Evolutionary conservation across 768 basidiomycete species (phyloP), one percentile per base, ranked within the genome.

Genomic region (Hortiboletus campestris): DNA sequence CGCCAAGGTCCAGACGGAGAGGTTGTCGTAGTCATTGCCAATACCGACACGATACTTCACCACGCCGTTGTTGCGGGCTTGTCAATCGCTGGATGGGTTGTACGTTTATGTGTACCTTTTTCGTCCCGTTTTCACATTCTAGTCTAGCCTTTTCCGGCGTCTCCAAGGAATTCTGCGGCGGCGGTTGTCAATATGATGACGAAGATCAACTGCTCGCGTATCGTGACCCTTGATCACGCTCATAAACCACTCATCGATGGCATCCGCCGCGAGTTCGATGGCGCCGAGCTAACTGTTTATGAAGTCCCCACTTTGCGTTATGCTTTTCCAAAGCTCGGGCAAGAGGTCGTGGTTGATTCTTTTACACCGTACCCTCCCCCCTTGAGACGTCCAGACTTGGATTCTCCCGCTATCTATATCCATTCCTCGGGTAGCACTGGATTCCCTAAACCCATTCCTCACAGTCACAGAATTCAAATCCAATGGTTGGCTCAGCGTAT

Each of bases 401-500:
- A 78, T 53, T 60, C 71, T 2, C 73, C 76, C 16, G 75, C 74
- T 0, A 50, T 79, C 16, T 77, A 80, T n/a, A 58, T 81, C 49
- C 80, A 81, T 56, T 78, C 79, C 0, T 80, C 77, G 4, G 80
- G 80, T 13, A 80, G 79, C 6, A 79, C 78, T 3, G 80, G 78
- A n/a, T 67, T 78, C 36, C 80, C 80, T 1, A 81, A 81, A 61
- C 72, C 78, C 2, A 75, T 81, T 29, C 57, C 69, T 3, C 68
- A 76, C 40, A 75, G 66, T 2, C 67, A 76, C 49, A 65, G 62
- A 28, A 62, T 63, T 10, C 49, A 76, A 22, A 49, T 67, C 3
- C 71, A 79, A 29, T 76, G 76, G 72, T 51, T 69, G 10, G 41
- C 53, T 2, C 67, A 71, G 12, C 62, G 79, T 80, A 60, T 43